Base-by-base conservation (phyloP, 1,284 basidiomycete genomes). In the Apiotrichum sp. region DNA sequence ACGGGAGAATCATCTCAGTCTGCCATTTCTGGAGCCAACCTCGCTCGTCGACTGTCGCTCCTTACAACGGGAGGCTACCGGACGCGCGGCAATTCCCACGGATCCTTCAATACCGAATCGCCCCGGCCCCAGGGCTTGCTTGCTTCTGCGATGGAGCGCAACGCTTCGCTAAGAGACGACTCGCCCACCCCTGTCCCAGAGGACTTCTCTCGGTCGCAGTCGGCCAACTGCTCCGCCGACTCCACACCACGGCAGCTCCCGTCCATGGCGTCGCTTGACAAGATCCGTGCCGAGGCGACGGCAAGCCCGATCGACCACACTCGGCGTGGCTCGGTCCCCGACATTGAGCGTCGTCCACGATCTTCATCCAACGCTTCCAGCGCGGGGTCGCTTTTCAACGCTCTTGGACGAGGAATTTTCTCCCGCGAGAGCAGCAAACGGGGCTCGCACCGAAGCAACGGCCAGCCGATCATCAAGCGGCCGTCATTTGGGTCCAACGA, bases 401-500 rank as follows among this genome's bases (percentile, higher is more conserved):
- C 56, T 13, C 35, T 58, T 2, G 51, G 54, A 1, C 53, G 58
- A 47, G 57, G 60, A 36, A 49, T 55, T 32, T 51, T 65, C 22
- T 43, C 53, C 10, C 62, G 62, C 33, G 60, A 59, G 29, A 35
- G 51, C 5, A 57, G 52, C 63, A 53, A 62, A 63, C 49, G 62
- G 55, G 41, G 58, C 9, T 59, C 61, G 16, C 67, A 66, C 5
- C 55, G 68, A 10, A 67, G 67, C 57, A 68, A 68, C 38, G 50
- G 49, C 10, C 35, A 48, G 32, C 47, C 52, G 4, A 41, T 40
- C 16, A 47, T 52, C 29, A 46, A 13, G 34, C 48, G 55, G 6
- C 51, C 45, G n/a, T 56, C 56, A 38, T 55, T 65, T 13, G 62
- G 67, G 11, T 65, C 65, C 32, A 68, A 66, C 7, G 68, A 65